Evolutionary conservation across 1,284 basidiomycete species (phyloP), one percentile per base, ranked within the genome.

Genomic region (Ceratobasidium papillatum): DNA sequence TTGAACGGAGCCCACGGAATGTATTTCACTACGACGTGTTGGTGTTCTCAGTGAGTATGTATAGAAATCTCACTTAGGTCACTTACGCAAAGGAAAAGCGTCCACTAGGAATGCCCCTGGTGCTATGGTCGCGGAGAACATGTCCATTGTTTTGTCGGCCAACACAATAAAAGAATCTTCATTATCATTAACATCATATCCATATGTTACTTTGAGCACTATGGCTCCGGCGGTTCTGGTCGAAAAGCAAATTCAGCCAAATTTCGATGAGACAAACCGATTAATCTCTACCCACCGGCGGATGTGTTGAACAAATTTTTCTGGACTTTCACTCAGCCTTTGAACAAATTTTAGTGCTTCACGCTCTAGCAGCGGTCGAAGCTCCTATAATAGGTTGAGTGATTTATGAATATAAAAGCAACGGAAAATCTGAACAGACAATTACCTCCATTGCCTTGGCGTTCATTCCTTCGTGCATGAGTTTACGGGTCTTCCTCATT

Each of bases 1-100:
- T 72, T 72, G 43, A 72, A 72, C 14, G 66, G 54, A 12, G 66
- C 54, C 68, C 68, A 61, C 9, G 68, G 68, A 1, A 72, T 4
- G 38, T 72, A 36, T 22, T 45, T 52, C 1, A 69, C 66, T 69
- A n/a, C 19, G 41, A 7, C 19, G n/a, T 27, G 3, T 51, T 17
- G 30, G 14, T n/a, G 45, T n/a, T 12, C 3, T 7, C 8, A 47
- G 45, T n/a, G 8, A 12, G 9, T 2, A 54, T 30, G 25, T 30
- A 25, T 63, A 2, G n/a, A 45, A 51, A 41, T 51, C 32, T 49
- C 47, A 17, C 5, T 7, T 14, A 65, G 3, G 63, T 43, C 12
- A 65, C 3, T 14, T 43, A 72, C 68, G 25, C 4, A n/a, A 61
- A 1, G 68, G 58, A 34, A 72, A 47, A 3, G 34, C 45, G 22